These are phyloP conservation scores for Suillus subalutaceus DNA, from an alignment of 768 basidiomycete species.

Conservation along the genomic window DNA sequence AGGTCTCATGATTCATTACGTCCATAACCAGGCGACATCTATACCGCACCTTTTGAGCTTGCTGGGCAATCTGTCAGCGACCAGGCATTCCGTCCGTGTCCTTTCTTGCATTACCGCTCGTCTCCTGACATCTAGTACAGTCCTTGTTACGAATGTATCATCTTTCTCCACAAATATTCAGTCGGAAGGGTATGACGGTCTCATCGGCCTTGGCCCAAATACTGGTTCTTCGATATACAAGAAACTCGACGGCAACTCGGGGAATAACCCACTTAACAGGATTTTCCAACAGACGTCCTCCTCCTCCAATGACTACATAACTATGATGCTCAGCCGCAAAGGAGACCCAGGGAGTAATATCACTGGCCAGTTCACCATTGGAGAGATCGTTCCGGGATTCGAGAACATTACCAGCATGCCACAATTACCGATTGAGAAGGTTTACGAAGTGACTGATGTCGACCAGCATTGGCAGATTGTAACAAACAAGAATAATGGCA, in stretches of 20 bases:
- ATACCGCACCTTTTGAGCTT: slow-evolving; percentile 54
- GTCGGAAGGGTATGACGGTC: slow-evolving; percentile 66
- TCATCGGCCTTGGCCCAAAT: slow-evolving; percentile 81
- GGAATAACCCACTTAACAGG: slow-evolving; percentile 62
- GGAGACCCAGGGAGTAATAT: slow-evolving; percentile 50
- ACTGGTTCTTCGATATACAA: slow-evolving; percentile 64
- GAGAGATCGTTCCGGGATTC: slow-evolving; percentile 63
- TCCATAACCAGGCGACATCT: slow-evolving; percentile 51
- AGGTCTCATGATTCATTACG: slow-evolving; percentile 5
- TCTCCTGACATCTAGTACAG: slow-evolving; percentile 36
- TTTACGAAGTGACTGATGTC: slow-evolving; percentile 57
- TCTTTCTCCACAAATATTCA: slow-evolving; percentile 65
- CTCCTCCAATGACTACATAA: slow-evolving; percentile 60
- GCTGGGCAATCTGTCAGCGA: slow-evolving; percentile 59
- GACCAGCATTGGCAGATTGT: slow-evolving; percentile 85
- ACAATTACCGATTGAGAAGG: slow-evolving; percentile 65
- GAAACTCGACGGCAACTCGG: slow-evolving; percentile 50
- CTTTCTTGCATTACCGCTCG: background rate
- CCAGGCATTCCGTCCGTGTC: slow-evolving; percentile 66
- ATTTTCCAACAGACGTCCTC: slow-evolving; percentile 65
- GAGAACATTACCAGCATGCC: slow-evolving; percentile 64
- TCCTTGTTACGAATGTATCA: slow-evolving; percentile 64
- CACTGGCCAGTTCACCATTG: slow-evolving; percentile 70
- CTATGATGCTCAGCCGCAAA: slow-evolving; percentile 65
- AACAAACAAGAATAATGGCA: slow-evolving; percentile 63